Evolutionary conservation across 116 monocot genomes (phyloP).

Genomic region (Thalassia testudinum): DNA sequence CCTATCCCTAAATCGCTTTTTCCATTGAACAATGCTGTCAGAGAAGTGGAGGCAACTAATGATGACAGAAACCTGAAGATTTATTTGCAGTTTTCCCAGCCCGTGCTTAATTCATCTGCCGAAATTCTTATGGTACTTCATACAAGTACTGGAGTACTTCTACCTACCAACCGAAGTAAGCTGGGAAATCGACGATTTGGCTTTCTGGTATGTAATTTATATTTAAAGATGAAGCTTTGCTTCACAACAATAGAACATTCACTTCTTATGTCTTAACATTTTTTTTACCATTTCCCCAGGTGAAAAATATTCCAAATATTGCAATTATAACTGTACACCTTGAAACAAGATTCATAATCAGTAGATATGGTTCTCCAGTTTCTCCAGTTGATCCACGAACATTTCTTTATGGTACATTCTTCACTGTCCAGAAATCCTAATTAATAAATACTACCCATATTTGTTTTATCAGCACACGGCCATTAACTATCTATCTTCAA

Average conservation of each 20-base stretch:
- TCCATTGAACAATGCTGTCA: conserved; percentile 44
- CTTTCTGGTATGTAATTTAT: conserved; percentile 25
- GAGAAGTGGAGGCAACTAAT: conserved; percentile 81
- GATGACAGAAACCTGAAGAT: conserved; percentile 33
- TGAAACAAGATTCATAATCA: conserved; percentile 45
- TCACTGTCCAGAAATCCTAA: too few species aligned
- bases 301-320: conserved; percentile 40
- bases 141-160: conserved; percentile 38
- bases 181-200: conserved; percentile 70
- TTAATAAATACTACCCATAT: too few species aligned
- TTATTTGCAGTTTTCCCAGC: conserved; percentile 72
- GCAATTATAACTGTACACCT: conserved; percentile 50
- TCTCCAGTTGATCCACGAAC: conserved; percentile 43
- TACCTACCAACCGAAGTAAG: conserved; percentile 32
- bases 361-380: conserved; percentile 80
- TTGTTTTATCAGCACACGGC: too few species aligned
- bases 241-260: too few species aligned
- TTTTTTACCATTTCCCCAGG: conserved; percentile 18
- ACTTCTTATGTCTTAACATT: too few species aligned
- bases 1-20: conserved; percentile 39
- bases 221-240: background rate
- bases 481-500: too few species aligned
- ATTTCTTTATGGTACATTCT: conserved; percentile 77
- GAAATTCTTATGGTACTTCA: conserved; percentile 54
- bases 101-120: conserved; percentile 74